phyloP scores from a whole-genome alignment of 1,139 yeast species.

The Yamadazyma songkhlaensis region DNA sequence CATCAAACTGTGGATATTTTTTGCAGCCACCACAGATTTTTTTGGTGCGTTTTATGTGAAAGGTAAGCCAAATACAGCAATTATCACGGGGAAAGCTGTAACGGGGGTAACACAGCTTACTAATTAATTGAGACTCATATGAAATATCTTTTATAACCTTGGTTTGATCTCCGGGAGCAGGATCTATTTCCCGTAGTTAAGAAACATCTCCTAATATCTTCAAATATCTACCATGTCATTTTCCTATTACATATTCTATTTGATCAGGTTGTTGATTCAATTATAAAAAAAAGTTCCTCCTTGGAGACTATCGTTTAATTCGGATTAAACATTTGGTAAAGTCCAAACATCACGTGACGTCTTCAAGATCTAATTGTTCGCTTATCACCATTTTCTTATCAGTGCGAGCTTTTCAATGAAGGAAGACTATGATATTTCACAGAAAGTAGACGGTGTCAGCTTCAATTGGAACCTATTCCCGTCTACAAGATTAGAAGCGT shows the following conservation, averaged over 20 bases:
- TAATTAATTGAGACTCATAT: too few relatives aligned
- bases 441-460: slow-evolving; percentile 10
- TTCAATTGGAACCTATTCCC: slow-evolving; percentile 61
- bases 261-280: not conserved
- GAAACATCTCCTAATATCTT: too few relatives aligned
- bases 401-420: slow-evolving; percentile 7
- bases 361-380: not conserved
- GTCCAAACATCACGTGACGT: too few relatives aligned
- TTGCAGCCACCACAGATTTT: slow-evolving; percentile 9
- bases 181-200: too few relatives aligned
- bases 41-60: not conserved
- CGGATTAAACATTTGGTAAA: too few relatives aligned
- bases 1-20: slow-evolving; percentile 2
- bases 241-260: not conserved
- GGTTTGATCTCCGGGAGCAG: too few relatives aligned
- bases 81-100: too few relatives aligned
- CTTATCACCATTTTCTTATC: not conserved
- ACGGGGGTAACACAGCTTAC: not conserved
- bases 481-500: slow-evolving; percentile 35
- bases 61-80: too few relatives aligned
- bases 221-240: not conserved
- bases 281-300: not conserved
- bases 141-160: too few relatives aligned
- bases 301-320: too few relatives aligned
- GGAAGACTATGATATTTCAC: slow-evolving; percentile 8